Conservation (phyloP, 257 asterid genomes). For the Lycium ferocissimum region DNA sequence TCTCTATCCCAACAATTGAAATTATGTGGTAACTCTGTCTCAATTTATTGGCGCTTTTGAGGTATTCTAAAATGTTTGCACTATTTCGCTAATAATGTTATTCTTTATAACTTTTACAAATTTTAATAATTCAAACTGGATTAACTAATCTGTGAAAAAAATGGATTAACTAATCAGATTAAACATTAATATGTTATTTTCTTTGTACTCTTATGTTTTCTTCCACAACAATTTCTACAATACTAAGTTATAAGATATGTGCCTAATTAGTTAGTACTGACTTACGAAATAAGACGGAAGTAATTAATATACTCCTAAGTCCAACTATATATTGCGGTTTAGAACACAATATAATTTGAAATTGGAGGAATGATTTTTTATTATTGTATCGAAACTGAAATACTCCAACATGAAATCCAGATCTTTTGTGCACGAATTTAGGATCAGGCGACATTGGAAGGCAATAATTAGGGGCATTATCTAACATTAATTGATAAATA, state of each 20-base stretch:
- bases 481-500: slow-evolving; percentile 34
- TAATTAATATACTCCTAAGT: not conserved
- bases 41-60: slow-evolving; percentile 8
- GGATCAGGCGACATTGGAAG: not conserved
- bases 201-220: not conserved
- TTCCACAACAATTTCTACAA: not conserved
- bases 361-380: not conserved
- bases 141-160: too few relatives aligned
- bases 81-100: not conserved
- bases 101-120: not conserved
- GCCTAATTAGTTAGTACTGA: not conserved
- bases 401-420: not conserved
- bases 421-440: not conserved
- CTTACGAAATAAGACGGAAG: not conserved
- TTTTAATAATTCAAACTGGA: not conserved
- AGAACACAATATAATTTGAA: slow-evolving; percentile 1
- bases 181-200: not conserved
- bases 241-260: not conserved
- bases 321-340: not conserved
- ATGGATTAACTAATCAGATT: not conserved
- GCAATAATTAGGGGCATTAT: slow-evolving; percentile 15
- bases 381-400: not conserved
- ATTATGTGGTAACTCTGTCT: not conserved
- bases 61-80: not conserved
- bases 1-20: not conserved